Conservation (phyloP, 1,284 basidiomycete genomes). For the Malassezia obtusa region DNA sequence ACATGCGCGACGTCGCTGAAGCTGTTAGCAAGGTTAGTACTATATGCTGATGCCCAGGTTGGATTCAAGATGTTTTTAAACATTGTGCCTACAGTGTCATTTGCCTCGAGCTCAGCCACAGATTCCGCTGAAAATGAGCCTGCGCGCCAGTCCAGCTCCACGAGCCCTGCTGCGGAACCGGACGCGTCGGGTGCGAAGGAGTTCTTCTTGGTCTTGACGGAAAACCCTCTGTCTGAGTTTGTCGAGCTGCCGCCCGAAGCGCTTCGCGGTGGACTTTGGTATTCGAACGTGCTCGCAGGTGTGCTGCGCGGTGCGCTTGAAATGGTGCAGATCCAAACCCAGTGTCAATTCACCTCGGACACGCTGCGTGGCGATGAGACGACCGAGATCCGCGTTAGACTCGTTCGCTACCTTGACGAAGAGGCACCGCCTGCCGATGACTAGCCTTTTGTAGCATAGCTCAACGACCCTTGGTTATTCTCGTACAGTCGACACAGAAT, state of each 20-base stretch:
- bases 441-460: conserved; percentile 13
- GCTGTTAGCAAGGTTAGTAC: conserved; percentile 50
- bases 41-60: neutral
- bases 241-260: conserved; percentile 92
- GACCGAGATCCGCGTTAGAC: conserved; percentile 81
- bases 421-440: conserved; percentile 55
- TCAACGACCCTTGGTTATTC: neutral
- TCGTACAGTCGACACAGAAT: neutral
- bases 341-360: conserved; percentile 80
- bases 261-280: conserved; percentile 65
- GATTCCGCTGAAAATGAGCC: conserved; percentile 35
- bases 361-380: conserved; percentile 81
- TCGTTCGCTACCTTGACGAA: conserved; percentile 87
- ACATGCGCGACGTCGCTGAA: conserved; percentile 74
- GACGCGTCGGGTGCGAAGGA: conserved; percentile 37
- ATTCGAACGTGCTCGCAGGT: conserved; percentile 88
- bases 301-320: conserved; percentile 86
- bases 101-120: conserved; percentile 47
- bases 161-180: neutral
- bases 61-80: conserved; percentile 99
- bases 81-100: conserved; percentile 72
- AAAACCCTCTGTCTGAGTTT: conserved; percentile 93
- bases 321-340: conserved; percentile 98
- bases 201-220: conserved; percentile 79
- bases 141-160: conserved; percentile 4